phyloP scores from a whole-genome alignment of 2,329 filamentous ascomycete species.

The Colletotrichum gloeosporioides region DNA sequence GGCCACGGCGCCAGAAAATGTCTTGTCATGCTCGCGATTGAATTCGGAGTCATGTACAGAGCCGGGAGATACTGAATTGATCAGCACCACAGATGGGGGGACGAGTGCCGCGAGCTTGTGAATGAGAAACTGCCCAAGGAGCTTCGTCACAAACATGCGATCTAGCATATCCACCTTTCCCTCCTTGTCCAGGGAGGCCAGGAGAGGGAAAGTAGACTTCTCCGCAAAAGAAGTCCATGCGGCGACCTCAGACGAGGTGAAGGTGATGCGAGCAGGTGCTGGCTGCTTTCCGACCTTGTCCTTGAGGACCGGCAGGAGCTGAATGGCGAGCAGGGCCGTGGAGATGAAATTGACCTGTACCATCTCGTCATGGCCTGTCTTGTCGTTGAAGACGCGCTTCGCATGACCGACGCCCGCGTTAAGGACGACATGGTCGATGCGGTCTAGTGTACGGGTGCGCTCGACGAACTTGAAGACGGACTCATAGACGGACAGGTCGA shows the following conservation, averaged over 20 bases:
- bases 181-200: constrained; percentile 34
- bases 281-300: constrained; percentile 17
- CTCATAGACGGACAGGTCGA: constrained; percentile 45
- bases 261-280: constrained; percentile 30
- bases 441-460: constrained; percentile 33
- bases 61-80: constrained; percentile 54
- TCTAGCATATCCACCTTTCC: not conserved
- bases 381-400: constrained; percentile 24
- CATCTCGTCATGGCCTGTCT: constrained; percentile 41
- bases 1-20: not conserved
- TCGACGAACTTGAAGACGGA: constrained; percentile 43
- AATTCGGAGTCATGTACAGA: constrained; percentile 46
- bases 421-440: constrained; percentile 43
- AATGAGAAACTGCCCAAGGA: constrained; percentile 36
- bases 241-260: constrained; percentile 32
- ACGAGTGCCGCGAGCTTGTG: constrained; percentile 40
- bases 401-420: constrained; percentile 31
- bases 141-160: constrained; percentile 30
- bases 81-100: constrained; percentile 40
- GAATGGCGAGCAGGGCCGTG: constrained; percentile 35
- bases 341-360: constrained; percentile 46
- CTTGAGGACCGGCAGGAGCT: constrained; percentile 38
- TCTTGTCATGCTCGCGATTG: constrained; percentile 30
- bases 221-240: constrained; percentile 27
- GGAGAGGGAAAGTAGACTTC: constrained; percentile 9